Evolutionary conservation across 192 early-diverging fungal genomes (phyloP).

Genomic region (Chytriomyces confervae): DNA sequence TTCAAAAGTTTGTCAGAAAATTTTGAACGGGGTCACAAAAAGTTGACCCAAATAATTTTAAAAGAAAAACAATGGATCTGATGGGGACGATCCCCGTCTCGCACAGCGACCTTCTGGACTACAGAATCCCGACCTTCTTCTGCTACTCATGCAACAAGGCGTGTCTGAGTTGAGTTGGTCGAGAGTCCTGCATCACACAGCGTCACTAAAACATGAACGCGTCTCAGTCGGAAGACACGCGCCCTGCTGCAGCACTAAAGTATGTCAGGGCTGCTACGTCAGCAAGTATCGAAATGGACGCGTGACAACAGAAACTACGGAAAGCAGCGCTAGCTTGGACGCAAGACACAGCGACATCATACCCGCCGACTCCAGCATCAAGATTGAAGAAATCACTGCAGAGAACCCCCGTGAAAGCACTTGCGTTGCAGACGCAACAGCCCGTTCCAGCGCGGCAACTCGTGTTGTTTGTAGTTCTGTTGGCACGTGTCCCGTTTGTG

Average conservation of each 20-base stretch:
- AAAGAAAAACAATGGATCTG: slow-evolving; percentile 9
- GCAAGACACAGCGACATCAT: not conserved
- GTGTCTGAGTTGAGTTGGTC: slow-evolving; percentile 11
- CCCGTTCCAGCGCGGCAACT: not conserved
- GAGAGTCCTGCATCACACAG: not conserved
- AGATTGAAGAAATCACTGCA: not conserved
- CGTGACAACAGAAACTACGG: no score
- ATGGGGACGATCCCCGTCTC: not conserved
- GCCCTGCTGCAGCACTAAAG: slow-evolving; percentile 17
- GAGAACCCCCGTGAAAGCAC: not conserved
- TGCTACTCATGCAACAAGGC: slow-evolving; percentile 19
- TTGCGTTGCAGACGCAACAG: not conserved
- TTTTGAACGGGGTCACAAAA: not conserved
- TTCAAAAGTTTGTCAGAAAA: not conserved
- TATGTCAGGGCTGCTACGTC: slow-evolving; percentile 32
- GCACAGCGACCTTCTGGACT: not conserved
- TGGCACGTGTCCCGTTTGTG: not conserved
- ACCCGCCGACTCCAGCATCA: not conserved
- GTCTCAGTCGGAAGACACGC: slow-evolving; percentile 9
- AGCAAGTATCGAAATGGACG: no score
- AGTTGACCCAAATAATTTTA: not conserved
- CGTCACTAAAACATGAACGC: not conserved
- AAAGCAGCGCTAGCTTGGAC: slow-evolving; percentile 9
- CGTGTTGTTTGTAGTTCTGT: not conserved
- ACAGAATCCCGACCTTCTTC: slow-evolving; percentile 21